Percentiles rank a stretch among this genome's conserved stretches.
Conservation (phyloP, 139 green algal species). For the Closterium sp. region DNA sequence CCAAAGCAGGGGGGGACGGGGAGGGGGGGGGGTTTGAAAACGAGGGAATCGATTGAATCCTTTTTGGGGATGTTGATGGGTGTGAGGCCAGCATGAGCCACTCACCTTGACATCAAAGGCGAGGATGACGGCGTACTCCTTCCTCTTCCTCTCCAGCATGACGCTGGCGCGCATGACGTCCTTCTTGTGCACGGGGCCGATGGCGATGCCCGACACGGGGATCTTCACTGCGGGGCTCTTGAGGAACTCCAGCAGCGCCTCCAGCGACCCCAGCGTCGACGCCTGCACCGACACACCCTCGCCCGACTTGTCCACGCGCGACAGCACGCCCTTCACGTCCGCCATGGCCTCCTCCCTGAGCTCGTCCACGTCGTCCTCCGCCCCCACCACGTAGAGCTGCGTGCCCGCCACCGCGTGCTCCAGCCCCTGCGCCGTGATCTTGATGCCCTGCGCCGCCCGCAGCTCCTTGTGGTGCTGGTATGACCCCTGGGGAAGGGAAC, state of each 20-base stretch:
- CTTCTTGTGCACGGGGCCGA: constrained; percentile 93
- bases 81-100: not conserved
- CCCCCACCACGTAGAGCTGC: constrained; percentile 69
- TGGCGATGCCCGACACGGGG: constrained; percentile 88
- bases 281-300: constrained; percentile 97
- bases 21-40: too few relatives aligned
- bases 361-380: constrained; percentile 89
- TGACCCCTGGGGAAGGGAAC: constrained; percentile 44
- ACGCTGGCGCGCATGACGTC: constrained; percentile 95
- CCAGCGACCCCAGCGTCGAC: constrained; percentile 94
- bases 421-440: constrained; percentile 83
- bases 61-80: not conserved
- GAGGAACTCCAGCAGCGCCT: constrained; percentile 96
- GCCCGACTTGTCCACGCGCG: constrained; percentile 70
- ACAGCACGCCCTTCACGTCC: constrained; percentile 77
- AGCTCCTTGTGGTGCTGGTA: constrained; percentile 99
- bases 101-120: constrained; percentile 88
- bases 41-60: not conserved
- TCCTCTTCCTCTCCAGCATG: constrained; percentile 90
- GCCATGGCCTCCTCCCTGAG: constrained; percentile 89
- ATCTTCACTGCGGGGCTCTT: constrained; percentile 65
- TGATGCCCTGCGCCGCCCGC: constrained; percentile 83
- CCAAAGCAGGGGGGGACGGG: not conserved
- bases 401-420: constrained; percentile 92
- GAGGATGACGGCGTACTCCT: constrained; percentile 92